Conservation (phyloP, 306 rosid genomes). For the Gillenia trifoliata region DNA sequence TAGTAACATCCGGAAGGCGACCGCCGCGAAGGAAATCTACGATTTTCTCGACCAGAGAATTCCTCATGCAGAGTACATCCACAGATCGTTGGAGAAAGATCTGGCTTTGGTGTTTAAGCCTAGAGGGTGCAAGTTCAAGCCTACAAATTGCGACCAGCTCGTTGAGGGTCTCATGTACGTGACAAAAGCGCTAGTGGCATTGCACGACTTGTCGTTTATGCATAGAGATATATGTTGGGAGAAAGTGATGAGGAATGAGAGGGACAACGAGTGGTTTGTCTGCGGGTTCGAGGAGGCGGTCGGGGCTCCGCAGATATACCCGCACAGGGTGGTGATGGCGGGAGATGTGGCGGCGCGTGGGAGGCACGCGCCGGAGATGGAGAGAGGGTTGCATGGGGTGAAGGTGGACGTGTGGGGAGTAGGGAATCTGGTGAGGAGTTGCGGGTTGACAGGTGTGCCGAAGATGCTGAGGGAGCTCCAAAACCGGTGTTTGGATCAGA, state of each 20-base stretch:
- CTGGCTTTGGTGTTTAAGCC: slow-evolving; percentile 60
- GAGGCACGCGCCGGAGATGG: slow-evolving; percentile 83
- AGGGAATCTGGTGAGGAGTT: slow-evolving; percentile 62
- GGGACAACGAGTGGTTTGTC: slow-evolving; percentile 72
- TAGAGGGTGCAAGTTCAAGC: slow-evolving; percentile 56
- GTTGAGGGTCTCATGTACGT: slow-evolving; percentile 76
- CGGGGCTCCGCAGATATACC: slow-evolving; percentile 77
- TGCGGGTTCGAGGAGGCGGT: slow-evolving; percentile 82
- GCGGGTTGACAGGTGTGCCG: slow-evolving; percentile 60
- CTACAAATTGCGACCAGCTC: slow-evolving; percentile 43
- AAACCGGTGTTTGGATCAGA: slow-evolving; percentile 76
- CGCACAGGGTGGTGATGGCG: neutral
- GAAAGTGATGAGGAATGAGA: slow-evolving; percentile 51
- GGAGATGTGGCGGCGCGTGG: slow-evolving; percentile 39
- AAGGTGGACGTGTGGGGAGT: slow-evolving; percentile 96
- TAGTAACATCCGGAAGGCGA: slow-evolving; percentile 48
- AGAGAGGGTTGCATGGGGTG: slow-evolving; percentile 80
- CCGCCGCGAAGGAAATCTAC: slow-evolving; percentile 70
- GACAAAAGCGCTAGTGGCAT: slow-evolving; percentile 75
- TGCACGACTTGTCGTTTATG: slow-evolving; percentile 92
- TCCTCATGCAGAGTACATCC: slow-evolving; percentile 68
- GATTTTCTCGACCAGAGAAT: slow-evolving; percentile 71
- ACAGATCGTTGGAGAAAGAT: slow-evolving; percentile 34
- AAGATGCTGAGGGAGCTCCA: slow-evolving; percentile 85
- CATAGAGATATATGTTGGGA: slow-evolving; percentile 84